Base-by-base conservation (phyloP, 345 rosid genomes). In the Isatis tinctoria region DNA sequence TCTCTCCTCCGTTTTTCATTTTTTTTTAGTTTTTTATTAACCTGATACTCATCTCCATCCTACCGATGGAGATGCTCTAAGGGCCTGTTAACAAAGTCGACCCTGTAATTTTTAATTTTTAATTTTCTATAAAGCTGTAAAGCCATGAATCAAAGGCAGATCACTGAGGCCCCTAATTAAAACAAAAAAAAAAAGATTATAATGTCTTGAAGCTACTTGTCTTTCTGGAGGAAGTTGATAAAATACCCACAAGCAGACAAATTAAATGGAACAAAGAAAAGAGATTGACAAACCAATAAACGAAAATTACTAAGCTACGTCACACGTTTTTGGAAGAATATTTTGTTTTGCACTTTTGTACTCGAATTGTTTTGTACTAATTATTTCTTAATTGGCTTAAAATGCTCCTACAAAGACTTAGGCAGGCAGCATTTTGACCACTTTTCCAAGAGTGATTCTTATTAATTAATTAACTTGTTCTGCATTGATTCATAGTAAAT, bases 401-500 rank as follows among this genome's bases (percentile, higher is more conserved):
- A 12, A 11, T 52, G 58, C 35, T 28, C 67, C 78, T 67, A 59
- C 52, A 40, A 67, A 67, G 45, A 51, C 47, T 60, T 60, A n/a
- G n/a, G 28, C 73, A 58, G 17, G 43, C 37, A 58, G 35, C 68
- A 67, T 53, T 67, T 75, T 75, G 79, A 75, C 79, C 30, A 75
- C 74, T 67, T 75, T 74, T 49, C 11, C 63, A 51, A 49, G 61
- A 67, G 60, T 49, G 61, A 49, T 56, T 37, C 73, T 74, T 18
- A 28, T 67, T 27, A 57, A 39, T 58, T 60, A 27, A 28, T 67
- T 47, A 28, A 20, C 41, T 59, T 59, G 48, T 26, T 44, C 8
- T 58, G 36, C 45, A 60, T 59, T 37, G 58, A 37, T 43, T 47
- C 33, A 24, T 73, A 44, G 18, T 59, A 74, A 17, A 18, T 63